phyloP scores from a whole-genome alignment of 129 eudicot genomes.

The Ambrosia trifida region DNA sequence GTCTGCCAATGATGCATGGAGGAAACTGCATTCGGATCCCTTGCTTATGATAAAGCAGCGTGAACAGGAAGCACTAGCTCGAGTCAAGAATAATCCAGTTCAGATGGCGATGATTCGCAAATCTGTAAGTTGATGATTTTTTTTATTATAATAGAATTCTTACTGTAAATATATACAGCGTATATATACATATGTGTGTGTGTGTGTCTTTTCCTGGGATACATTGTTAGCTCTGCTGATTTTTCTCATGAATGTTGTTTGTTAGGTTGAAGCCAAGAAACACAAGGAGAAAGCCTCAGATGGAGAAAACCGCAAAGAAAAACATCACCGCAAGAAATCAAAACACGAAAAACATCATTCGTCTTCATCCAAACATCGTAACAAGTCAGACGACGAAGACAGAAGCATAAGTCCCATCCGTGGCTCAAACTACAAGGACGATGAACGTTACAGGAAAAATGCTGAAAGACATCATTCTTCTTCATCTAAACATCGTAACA shows the following conservation, averaged over 20 bases:
- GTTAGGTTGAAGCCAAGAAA: conserved; percentile 73
- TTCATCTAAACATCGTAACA: conserved; percentile 45
- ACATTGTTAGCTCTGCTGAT: neutral
- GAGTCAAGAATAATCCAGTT: conserved; percentile 82
- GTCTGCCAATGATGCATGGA: conserved; percentile 97
- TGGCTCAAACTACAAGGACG: conserved; percentile 38
- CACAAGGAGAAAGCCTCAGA: conserved; percentile 47
- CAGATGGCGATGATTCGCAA: conserved; percentile 97
- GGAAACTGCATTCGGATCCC: conserved; percentile 92
- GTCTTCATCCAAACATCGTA: conserved; percentile 51
- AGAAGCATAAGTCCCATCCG: conserved; percentile 29
- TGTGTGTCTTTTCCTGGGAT: neutral
- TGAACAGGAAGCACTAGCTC: conserved; percentile 93
- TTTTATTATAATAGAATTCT: neutral
- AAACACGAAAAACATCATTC: conserved; percentile 46
- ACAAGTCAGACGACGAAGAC: conserved; percentile 39
- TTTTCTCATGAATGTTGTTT: conserved; percentile 1
- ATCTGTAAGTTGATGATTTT: conserved; percentile 53
- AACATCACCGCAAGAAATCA: conserved; percentile 50
- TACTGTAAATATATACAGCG: neutral
- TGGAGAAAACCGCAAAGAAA: conserved; percentile 39
- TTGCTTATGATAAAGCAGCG: conserved; percentile 83
- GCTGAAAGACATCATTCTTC: conserved; percentile 36
- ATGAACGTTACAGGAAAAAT: neutral
- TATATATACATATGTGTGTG: neutral